Base-by-base conservation (phyloP, 1,139 yeast genomes). In the Kurtzmaniella quercitrusa region DNA sequence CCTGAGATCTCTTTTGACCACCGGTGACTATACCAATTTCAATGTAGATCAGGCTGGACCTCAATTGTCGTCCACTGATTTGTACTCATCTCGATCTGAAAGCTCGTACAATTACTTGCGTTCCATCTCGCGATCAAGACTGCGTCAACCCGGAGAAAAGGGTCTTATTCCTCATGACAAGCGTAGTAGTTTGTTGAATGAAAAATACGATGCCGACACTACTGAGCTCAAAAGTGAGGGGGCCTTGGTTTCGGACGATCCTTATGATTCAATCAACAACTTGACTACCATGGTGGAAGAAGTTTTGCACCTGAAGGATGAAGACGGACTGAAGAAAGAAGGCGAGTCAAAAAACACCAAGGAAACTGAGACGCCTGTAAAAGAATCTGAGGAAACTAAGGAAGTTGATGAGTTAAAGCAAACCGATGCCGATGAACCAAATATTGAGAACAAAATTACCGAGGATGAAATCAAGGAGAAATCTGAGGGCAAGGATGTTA, bases 51-150 rank as follows among this genome's bases (percentile, higher is more conserved):
- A 48, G 37, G 42, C 43, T 1, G 48, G 39, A 7, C 40, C 47
- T 3, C 33, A 43, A n/a, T 47, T 54, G n/a, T n/a, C n/a, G n/a
- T 41, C 54, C n/a, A 49, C 60, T 9, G 58, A 60, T 40, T 55
- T 62, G 48, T 66, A 54, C 44, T 47, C 65, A 5, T 50, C 57
- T 17, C 62, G 74, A 45, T 63, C 73, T 0, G 53, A 50, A 33
- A 59, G 72, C 20, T 66, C 76, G 3, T 67, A 71, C n/a, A 69
- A 70, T 51, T 81, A 80, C 52, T 65, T 81, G 49, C 70, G 86
- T 48, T 72, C 82, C 0, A 79, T 81, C 40, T 80, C 86, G 1
- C 69, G 85, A 57, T 80, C 86, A 2, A 68, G 84, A 53, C 77
- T 84, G 11, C 71, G 84, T 59, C 65, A 61, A 39, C 65, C 65